phyloP scores from a whole-genome alignment of 2,329 filamentous ascomycete genomes.

The Tolypocladium album region DNA sequence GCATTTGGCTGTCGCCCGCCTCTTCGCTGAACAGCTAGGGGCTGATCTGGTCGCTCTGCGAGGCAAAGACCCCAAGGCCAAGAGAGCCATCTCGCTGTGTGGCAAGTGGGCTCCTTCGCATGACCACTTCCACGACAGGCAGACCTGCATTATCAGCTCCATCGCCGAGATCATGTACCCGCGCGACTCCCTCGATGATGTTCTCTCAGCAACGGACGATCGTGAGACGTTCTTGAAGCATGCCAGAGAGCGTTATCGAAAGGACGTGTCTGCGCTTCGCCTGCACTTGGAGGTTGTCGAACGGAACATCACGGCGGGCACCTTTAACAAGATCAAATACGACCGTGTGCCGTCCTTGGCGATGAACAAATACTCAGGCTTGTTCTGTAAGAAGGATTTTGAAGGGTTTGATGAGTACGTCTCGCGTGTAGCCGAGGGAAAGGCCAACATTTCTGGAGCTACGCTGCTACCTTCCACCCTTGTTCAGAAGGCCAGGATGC shows the following conservation, averaged over 20 bases:
- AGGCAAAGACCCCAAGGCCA: constrained; percentile 25
- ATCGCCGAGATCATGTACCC: constrained; percentile 46
- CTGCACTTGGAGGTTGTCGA: constrained; percentile 43
- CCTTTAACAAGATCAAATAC: constrained; percentile 41
- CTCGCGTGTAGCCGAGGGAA: constrained; percentile 33
- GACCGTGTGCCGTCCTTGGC: constrained; percentile 44
- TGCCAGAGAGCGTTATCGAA: constrained; percentile 42
- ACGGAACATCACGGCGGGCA: constrained; percentile 33
- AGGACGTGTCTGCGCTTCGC: constrained; percentile 39
- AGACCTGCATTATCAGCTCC: constrained; percentile 44
- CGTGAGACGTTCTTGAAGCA: constrained; percentile 42
- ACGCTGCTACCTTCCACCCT: constrained; percentile 41
- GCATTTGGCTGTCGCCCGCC: constrained; percentile 39
- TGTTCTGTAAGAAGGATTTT: constrained; percentile 40
- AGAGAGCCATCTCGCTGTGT: constrained; percentile 39
- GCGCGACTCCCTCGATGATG: constrained; percentile 15
- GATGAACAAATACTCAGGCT: constrained; percentile 38
- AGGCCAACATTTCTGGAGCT: constrained; percentile 42
- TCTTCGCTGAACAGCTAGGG: constrained; percentile 45
- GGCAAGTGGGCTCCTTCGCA: constrained; percentile 51
- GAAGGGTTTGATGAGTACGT: constrained; percentile 40
- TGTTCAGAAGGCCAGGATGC: constrained; percentile 15
- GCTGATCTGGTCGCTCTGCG: constrained; percentile 31
- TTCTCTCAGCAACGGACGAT: constrained; percentile 21
- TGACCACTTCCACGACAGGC: constrained; percentile 44